Conservation (phyloP, 1,284 basidiomycete genomes). For the Filobasidium uniguttulatum region DNA sequence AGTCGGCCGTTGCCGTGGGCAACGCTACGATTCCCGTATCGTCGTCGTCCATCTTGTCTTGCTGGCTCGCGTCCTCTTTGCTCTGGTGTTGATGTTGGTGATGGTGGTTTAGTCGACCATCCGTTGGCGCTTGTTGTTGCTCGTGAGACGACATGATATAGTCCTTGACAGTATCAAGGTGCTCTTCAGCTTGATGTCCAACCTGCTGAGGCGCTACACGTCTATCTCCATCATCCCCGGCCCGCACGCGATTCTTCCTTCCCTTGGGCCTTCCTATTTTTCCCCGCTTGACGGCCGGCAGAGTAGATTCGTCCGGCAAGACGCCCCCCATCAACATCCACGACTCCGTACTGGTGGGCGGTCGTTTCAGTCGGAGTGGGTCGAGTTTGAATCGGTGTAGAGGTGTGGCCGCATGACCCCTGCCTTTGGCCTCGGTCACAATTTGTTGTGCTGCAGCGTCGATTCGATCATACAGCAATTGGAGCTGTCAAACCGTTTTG, state of each 20-base stretch:
- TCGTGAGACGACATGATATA: not conserved
- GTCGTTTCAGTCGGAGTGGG: conserved; percentile 9
- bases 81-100: not conserved
- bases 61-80: not conserved
- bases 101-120: not conserved
- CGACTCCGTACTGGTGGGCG: conserved; percentile 6
- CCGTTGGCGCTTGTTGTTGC: not conserved
- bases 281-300: conserved; percentile 3
- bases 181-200: not conserved
- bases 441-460: conserved; percentile 6
- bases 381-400: conserved; percentile 12
- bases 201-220: not conserved
- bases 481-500: conserved; percentile 5
- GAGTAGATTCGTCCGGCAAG: conserved; percentile 7
- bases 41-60: not conserved
- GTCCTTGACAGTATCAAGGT: not conserved
- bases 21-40: not conserved
- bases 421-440: conserved; percentile 8
- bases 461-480: conserved; percentile 10
- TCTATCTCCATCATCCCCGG: not conserved
- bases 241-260: not conserved
- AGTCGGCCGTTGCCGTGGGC: not conserved
- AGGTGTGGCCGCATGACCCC: conserved; percentile 8
- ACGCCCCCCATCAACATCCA: conserved; percentile 13
- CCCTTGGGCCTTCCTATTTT: not conserved